Base-by-base conservation (phyloP, 2,329 filamentous ascomycete species). In the Sclerotiophoma versabilis region DNA sequence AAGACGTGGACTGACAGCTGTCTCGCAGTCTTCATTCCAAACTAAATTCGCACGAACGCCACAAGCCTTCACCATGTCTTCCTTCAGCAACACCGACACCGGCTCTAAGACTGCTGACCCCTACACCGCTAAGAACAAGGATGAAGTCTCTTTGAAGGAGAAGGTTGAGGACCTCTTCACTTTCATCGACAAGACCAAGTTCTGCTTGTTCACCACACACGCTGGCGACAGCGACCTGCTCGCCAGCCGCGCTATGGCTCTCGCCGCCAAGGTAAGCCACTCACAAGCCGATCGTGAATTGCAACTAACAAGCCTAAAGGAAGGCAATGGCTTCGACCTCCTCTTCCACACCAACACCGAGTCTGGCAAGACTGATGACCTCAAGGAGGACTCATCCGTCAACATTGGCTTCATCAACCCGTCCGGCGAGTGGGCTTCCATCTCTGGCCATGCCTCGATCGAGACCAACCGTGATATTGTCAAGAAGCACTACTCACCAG, bases 321-420 rank as follows among this genome's bases (percentile, higher is more conserved):
- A 96, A 77, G 81, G 83, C 58, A 88, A 87, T 60, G 89, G 90
- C 68, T 82, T 92, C 52, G 92, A 96, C 73, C 84, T 95, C 51
- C 84, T 96, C 75, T 96, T 96, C 83, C 89, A 95, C 80, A 92
- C 92, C 70, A 96, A 96, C 81, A 92, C 91, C 59, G 90, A 93
- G 73, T 92, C 90, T 9, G 87, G 91, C 77, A 96, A 96, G 82
- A 92, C 91, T 5, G 84, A 91, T 74, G 92, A 96, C 69, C 83
- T 96, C 34, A 81, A 84, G 51, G 80, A 81, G 51, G 87, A 96
- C 74, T 80, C 87, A 0, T 84, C 90, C 64, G 83, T 92, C 79
- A 96, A 96, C 79, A 83, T 96, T 61, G 85, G 88, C 41, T 96
- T 96, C 81, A 81, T 93, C 64, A 89, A 89, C 73, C 75, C 76